Base-by-base conservation (phyloP, 202 grass and related monocot species). In the Alloteropsis angusta region DNA sequence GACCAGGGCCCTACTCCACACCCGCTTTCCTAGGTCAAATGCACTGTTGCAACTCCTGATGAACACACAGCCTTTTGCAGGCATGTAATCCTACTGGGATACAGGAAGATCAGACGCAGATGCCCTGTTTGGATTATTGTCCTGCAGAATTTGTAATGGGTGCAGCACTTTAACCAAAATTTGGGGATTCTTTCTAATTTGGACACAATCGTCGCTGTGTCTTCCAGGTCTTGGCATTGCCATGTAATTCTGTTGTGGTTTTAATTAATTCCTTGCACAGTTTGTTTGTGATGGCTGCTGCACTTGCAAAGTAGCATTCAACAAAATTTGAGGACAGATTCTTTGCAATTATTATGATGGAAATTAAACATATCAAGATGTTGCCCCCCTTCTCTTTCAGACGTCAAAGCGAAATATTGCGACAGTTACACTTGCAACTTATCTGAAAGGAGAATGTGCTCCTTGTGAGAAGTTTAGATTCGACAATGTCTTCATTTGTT, bases 401-500 rank as follows among this genome's bases (percentile, higher is more conserved):
- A 21, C 13, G 34, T 2, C 28, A 54, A 65, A 65, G 59, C 30
- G 1, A 55, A 52, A 30, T 25, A 39, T 65, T 67, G 76, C 5
- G 14, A 78, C 45, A 30, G 61, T 53, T 38, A 38, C 57, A 48
- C 26, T 46, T 64, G 45, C 23, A 39, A 39, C 28, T 67, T 69
- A 88, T 88, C 56, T 65, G 38, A 18, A 82, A 77, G 17, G 60
- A 38, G 68, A 42, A 71, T 44, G 46, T 63, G 37, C 63, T 64
- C 45, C 76, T 46, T 75, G 62, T 56, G 22, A 0, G 48, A 15
- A 69, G 63, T 76, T 64, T 17, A 80, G 77, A 84, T 88, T 88
- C 63, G 42, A 34, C 13, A 3, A 36, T 84, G 81, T 76, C 86
- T 57, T 76, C 76, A 85, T 84, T 85, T 84, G 56, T 75, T 84